Conservation (phyloP, 1,284 basidiomycete species). For the Stereum hirsutum region DNA sequence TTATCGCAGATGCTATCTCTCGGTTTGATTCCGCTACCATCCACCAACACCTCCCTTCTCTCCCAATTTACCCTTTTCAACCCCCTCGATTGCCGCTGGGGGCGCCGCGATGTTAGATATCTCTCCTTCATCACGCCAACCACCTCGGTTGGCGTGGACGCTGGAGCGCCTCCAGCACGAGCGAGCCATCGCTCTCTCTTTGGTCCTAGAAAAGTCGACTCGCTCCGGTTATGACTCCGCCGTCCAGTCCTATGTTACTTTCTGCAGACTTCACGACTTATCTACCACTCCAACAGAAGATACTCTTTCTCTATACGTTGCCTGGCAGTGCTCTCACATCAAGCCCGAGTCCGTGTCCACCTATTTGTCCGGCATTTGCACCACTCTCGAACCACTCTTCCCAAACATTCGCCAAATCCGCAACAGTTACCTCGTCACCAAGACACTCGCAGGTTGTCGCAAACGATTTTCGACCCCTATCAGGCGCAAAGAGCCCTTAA, state of each 20-base stretch:
- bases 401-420: neutral
- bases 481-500: neutral
- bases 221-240: neutral
- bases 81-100: conserved; percentile 19
- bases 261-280: neutral
- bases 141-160: conserved; percentile 4
- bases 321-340: neutral
- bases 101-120: conserved; percentile 15
- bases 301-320: neutral
- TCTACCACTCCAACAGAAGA: neutral
- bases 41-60: conserved; percentile 2
- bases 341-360: neutral
- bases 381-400: neutral
- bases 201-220: neutral
- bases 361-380: neutral
- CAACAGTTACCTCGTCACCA: neutral
- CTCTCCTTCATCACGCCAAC: conserved; percentile 16
- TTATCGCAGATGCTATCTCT: conserved; percentile 19
- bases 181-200: neutral
- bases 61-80: conserved; percentile 16
- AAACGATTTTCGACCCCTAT: neutral
- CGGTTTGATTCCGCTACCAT: conserved; percentile 10
- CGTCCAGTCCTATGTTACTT: conserved; percentile 1
- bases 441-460: neutral
- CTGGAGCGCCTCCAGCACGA: neutral